Base-by-base conservation (phyloP, 1,284 basidiomycete species). In the Marasmius oreades region DNA sequence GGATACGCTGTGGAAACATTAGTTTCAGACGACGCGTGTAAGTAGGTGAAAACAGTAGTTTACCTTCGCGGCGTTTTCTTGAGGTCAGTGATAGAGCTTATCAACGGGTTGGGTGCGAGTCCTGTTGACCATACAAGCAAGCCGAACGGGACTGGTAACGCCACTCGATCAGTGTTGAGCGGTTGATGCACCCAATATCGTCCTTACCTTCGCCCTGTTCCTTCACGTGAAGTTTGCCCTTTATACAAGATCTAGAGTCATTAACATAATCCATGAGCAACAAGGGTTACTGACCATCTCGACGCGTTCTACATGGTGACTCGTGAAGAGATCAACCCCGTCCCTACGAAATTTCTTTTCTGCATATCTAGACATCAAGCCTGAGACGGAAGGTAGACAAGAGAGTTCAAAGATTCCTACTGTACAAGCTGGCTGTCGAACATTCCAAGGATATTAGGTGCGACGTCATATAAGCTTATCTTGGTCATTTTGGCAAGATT, bases 91-190 rank as follows among this genome's bases (percentile, higher is more conserved):
- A 92, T 81, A 0, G 78, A 76, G 55, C 80, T 70, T 48, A 94
- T 79, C 43, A 95, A 74, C 7, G 92, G 90, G 65, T 93, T 93
- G 2, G 89, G 83, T 8, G 89, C 80, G 7, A 95, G 76, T 1
- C 91, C 92, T 4, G 92, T 93, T 62, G 85, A 88, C 93, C 93
- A 94, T 18, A 95, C 91, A 5, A 93, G 79, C 37, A 94, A 73
- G 14, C 92, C 92, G 66, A 88, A 92, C 12, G 84, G 85, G 24
- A 91, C 88, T 89, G 55, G 52, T 24, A 18, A 26, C 44, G 5
- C 33, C 33, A 26, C 33, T 48, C 39, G 54, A 3, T 42, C 16
- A 42, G n/a, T 14, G 39, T 20, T n/a, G n/a, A n/a, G 52, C 51
- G 60, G 69, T 37, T 23, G 28, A 58, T 50, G 39, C 55, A 55